These are phyloP conservation scores for Neoarthrinium moseri DNA, from an alignment of 2,329 filamentous ascomycete species.

Conservation along the genomic window DNA sequence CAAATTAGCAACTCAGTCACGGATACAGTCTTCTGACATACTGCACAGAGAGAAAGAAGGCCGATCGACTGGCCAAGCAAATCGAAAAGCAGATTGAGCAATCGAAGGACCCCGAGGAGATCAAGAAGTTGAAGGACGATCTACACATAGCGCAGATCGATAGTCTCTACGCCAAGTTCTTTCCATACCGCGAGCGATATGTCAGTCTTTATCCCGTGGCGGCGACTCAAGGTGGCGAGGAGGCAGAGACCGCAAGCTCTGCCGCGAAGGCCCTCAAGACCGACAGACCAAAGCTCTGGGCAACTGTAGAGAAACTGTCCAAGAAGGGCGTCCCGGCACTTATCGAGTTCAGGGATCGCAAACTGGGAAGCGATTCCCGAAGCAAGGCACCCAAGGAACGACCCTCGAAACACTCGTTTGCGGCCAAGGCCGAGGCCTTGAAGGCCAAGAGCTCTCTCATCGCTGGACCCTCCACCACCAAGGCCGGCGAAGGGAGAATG, in stretches of 20 bases:
- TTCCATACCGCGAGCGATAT: conserved; percentile 70
- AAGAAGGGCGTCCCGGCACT: conserved; percentile 23
- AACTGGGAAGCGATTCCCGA: conserved; percentile 12
- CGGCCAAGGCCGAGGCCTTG: conserved; percentile 10
- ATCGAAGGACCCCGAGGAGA: conserved; percentile 49
- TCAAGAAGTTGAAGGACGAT: conserved; percentile 49
- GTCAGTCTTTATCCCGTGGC: conserved; percentile 57
- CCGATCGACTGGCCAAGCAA: conserved; percentile 64
- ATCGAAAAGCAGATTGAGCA: conserved; percentile 57
- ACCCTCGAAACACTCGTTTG: conserved; percentile 11
- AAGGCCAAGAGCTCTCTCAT: conserved; percentile 15
- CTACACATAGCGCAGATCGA: conserved; percentile 72
- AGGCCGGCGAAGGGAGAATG: conserved; percentile 16
- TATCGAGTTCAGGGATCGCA: conserved; percentile 26
- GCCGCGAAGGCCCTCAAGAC: conserved; percentile 40
- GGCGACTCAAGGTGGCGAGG: conserved; percentile 35
- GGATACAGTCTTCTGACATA: conserved; percentile 10
- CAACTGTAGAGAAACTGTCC: conserved; percentile 63
- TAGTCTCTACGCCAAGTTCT: conserved; percentile 71
- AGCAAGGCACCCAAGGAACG: conserved; percentile 10
- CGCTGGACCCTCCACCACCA: conserved; percentile 11
- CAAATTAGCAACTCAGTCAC: background rate
- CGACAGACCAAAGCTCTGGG: conserved; percentile 64
- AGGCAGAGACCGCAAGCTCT: conserved; percentile 38
- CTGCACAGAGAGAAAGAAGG: conserved; percentile 67